Percentiles rank a stretch among this genome's conserved stretches.
These are phyloP conservation scores for Setomelanomma holmii DNA, from an alignment of 2,329 filamentous ascomycete species.

Conservation along the genomic window DNA sequence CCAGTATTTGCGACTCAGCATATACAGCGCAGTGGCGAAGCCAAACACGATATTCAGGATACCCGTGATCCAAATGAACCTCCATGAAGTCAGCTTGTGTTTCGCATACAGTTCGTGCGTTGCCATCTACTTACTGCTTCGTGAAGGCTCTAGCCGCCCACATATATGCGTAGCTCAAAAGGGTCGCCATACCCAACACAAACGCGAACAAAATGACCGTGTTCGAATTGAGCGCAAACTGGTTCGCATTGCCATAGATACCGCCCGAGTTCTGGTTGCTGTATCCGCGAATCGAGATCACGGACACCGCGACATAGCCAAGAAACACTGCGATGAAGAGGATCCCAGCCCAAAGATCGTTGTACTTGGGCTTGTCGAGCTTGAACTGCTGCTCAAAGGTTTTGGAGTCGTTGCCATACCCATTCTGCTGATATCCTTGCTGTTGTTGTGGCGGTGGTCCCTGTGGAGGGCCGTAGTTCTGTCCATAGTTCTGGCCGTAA, in stretches of 20 bases:
- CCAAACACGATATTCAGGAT: slow-evolving; percentile 73
- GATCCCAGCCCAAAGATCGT: slow-evolving; percentile 88
- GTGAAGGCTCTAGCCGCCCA: slow-evolving; percentile 77
- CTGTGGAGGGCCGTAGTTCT: slow-evolving; percentile 34
- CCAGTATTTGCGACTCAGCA: slow-evolving; percentile 78
- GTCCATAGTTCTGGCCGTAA: slow-evolving; percentile 41
- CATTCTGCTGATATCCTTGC: slow-evolving; percentile 33
- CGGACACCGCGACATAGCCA: slow-evolving; percentile 80
- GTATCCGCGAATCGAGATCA: slow-evolving; percentile 77
- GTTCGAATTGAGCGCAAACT: slow-evolving; percentile 77
- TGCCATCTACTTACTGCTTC: too few relatives aligned
- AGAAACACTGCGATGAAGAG: slow-evolving; percentile 74
- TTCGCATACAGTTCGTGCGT: too few relatives aligned
- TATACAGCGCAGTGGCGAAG: slow-evolving; percentile 86
- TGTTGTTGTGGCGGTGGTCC: slow-evolving; percentile 28
- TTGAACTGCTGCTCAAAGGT: slow-evolving; percentile 83
- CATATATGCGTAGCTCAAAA: slow-evolving; percentile 80
- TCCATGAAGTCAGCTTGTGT: too few relatives aligned
- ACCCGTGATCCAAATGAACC: slow-evolving; percentile 87
- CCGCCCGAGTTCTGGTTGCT: slow-evolving; percentile 60
- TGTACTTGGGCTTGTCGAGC: slow-evolving; percentile 82
- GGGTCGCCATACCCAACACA: slow-evolving; percentile 74
- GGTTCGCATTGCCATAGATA: slow-evolving; percentile 74
- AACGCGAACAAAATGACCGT: slow-evolving; percentile 87
- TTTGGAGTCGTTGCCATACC: slow-evolving; percentile 50